These are phyloP conservation scores for Salix dunnii DNA, from an alignment of 345 rosid species.

Conservation along the genomic window DNA sequence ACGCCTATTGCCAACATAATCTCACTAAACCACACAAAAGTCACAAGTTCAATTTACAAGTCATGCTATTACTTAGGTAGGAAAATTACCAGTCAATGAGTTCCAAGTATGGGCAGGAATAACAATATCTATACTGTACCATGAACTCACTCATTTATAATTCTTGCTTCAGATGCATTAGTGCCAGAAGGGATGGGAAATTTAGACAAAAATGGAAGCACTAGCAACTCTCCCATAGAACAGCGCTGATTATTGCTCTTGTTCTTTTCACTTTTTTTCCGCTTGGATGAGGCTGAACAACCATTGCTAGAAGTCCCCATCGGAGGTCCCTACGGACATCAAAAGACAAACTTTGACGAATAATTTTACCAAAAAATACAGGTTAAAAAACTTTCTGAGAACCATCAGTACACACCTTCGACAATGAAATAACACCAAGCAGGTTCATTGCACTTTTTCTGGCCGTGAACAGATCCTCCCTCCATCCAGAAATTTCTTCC, in stretches of 20 bases:
- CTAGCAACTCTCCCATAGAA: slow-evolving; percentile 77
- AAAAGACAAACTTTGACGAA: slow-evolving; percentile 12
- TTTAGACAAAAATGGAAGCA: slow-evolving; percentile 81
- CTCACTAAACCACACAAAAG: no score
- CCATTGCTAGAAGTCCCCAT: slow-evolving; percentile 36
- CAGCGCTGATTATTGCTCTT: slow-evolving; percentile 41
- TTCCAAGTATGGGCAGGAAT: not conserved
- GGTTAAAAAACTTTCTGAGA: slow-evolving; percentile 11
- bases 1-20: no score
- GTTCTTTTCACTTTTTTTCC: slow-evolving; percentile 75
- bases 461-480: slow-evolving; percentile 80
- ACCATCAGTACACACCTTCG: slow-evolving; percentile 47
- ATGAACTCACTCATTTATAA: slow-evolving; percentile 52
- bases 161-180: slow-evolving; percentile 43
- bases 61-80: no score
- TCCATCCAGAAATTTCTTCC: slow-evolving; percentile 92
- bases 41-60: no score
- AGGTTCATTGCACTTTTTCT: slow-evolving; percentile 85
- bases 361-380: slow-evolving; percentile 8
- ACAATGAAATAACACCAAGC: slow-evolving; percentile 75
- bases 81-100: not conserved
- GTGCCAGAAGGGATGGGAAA: slow-evolving; percentile 54
- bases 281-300: slow-evolving; percentile 54
- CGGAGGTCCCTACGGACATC: slow-evolving; percentile 64
- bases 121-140: slow-evolving; percentile 10